Conservation (phyloP, 257 asterid species). For the Rauvolfia tetraphylla region DNA sequence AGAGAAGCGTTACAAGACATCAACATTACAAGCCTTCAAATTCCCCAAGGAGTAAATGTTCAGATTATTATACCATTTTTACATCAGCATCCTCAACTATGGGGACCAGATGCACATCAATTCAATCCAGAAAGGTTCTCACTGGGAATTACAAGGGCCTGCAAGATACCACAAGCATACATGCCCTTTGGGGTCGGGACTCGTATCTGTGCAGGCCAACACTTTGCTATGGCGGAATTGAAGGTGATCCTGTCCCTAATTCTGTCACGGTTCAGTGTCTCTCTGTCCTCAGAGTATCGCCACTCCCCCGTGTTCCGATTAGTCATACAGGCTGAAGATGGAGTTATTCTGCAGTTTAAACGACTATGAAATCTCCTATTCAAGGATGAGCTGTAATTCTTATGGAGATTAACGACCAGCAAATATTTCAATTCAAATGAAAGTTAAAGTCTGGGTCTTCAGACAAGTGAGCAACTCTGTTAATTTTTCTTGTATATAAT, state of each 20-base stretch:
- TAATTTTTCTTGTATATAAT: not conserved
- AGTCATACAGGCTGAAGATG: slow-evolving; percentile 54
- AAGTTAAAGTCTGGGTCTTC: not conserved
- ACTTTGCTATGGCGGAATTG: slow-evolving; percentile 69
- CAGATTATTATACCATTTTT: slow-evolving; percentile 50
- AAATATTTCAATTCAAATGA: not conserved
- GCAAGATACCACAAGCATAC: slow-evolving; percentile 62
- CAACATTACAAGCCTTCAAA: slow-evolving; percentile 34
- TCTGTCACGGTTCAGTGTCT: slow-evolving; percentile 50
- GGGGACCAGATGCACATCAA: slow-evolving; percentile 47
- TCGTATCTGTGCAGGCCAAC: slow-evolving; percentile 60
- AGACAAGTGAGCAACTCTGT: not conserved
- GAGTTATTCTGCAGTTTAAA: slow-evolving; percentile 41
- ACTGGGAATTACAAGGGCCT: slow-evolving; percentile 51
- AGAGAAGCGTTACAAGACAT: slow-evolving; percentile 68
- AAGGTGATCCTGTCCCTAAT: slow-evolving; percentile 59
- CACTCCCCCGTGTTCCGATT: slow-evolving; percentile 54
- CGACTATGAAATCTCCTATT: slow-evolving; percentile 23
- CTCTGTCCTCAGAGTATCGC: slow-evolving; percentile 48
- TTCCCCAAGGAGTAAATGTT: slow-evolving; percentile 57
- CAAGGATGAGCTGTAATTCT: not conserved
- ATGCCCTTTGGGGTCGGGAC: slow-evolving; percentile 70
- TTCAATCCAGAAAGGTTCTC: slow-evolving; percentile 71
- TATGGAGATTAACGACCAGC: not conserved
- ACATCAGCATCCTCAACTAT: slow-evolving; percentile 46